Base-by-base conservation (phyloP, 768 basidiomycete species). In the Russula foetens region DNA sequence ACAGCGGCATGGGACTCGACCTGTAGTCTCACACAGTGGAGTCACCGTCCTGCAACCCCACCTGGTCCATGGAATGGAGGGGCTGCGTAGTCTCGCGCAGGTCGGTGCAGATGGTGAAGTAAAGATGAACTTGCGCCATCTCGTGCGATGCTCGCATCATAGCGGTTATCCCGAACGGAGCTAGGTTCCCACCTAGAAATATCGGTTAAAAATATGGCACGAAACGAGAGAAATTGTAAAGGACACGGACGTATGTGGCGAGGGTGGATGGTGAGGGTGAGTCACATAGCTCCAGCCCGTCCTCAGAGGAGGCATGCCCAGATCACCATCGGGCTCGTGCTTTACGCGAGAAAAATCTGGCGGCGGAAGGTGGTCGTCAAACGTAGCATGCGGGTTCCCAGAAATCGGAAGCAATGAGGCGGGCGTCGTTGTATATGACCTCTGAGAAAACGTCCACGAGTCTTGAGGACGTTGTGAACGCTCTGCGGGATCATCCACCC, bases 261-360 rank as follows among this genome's bases (percentile, higher is more conserved):
- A 45, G 24, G 50, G 38, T 23, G 23, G n/a, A 1, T 51, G 21
- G n/a, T 14, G 50, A 19, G 29, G 21, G n/a, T 14, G 50, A 19
- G 29, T 33, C 23, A 58, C 51, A 35, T 62, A 53, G 24, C 44
- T 24, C 60, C 56, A 58, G 5, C 46, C 54, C 44, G 39, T 19
- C 50, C 51, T 52, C 29, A 33, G 44, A 19, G 56, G 45, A 2
- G 60, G 50, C 15, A 43, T 47, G 33, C 24, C 26, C 46, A 51
- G 12, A 43, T 62, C 56, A 15, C 28, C 15, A 53, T 58, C 60
- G 11, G 51, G 50, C 29, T 62, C 60, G 19, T 48, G 50, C 45
- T 62, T 62, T 43, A 62, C 56, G n/a, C 46, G 45, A 0, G 56
- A 1, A 2, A 43, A 48, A 3, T 58, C 50, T 23, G 45, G 19